A percentile compares a stretch with the other conserved stretches of the same genome.
phyloP scores from a whole-genome alignment of 2,329 filamentous ascomycete genomes.

The Teratosphaeria gauchensis region DNA sequence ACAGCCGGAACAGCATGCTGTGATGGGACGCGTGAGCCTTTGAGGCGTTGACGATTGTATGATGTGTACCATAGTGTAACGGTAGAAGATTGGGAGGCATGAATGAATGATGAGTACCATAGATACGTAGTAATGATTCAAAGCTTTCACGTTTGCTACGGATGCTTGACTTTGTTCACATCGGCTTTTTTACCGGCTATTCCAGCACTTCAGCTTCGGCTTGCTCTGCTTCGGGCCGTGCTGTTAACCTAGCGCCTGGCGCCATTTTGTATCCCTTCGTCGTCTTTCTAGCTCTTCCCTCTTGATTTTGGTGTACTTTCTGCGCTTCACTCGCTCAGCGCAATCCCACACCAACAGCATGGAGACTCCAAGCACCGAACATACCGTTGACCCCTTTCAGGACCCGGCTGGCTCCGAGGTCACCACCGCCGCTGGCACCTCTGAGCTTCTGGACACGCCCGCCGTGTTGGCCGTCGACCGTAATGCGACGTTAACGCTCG shows the following conservation, averaged over 20 bases:
- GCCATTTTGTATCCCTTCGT: background rate
- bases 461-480: slow-evolving; percentile 38
- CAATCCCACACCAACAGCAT: slow-evolving; percentile 4
- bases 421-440: slow-evolving; percentile 5
- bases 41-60: background rate
- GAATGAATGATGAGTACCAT: background rate
- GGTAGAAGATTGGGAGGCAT: background rate
- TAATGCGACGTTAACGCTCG: slow-evolving; percentile 51
- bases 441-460: slow-evolving; percentile 4
- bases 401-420: slow-evolving; percentile 17
- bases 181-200: background rate
- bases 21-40: background rate
- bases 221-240: background rate
- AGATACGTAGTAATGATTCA: background rate
- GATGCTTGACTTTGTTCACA: background rate
- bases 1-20: slow-evolving; percentile 3
- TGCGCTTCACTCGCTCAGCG: slow-evolving; percentile 23
- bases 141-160: background rate
- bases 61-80: background rate
- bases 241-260: background rate
- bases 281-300: background rate
- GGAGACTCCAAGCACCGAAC: background rate
- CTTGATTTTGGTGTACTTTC: background rate
- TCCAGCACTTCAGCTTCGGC: too few species aligned
- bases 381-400: slow-evolving; percentile 19